Evolutionary conservation across 192 early-diverging fungal genomes (phyloP), one percentile per base, ranked within the genome.

Genomic region (Thamnidium elegans): DNA sequence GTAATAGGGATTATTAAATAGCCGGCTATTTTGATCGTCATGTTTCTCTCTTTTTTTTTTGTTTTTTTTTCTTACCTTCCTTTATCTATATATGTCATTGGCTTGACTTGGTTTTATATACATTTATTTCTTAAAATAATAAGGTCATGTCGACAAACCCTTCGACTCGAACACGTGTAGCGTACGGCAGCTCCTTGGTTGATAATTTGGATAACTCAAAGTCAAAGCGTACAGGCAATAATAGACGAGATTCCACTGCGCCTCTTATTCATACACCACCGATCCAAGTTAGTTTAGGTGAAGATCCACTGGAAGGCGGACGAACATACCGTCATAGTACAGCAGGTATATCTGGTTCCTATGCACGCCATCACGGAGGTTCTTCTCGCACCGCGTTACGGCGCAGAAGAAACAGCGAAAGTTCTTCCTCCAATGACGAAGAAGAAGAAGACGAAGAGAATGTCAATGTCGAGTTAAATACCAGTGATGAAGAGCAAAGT

Each of bases 181-280:
- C 34, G 15, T 73, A 73, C 50, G 71, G 71, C 21, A 61, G 66
- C 17, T 73, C 71, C 11, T 9, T 55, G 19, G 31, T 55, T 47
- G 53, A 45, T 46, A 30, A 48, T 42, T 42, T 55, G 17, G 58
- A 34, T 14, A 52, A 21, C 17, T 48, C 31, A 15, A 23, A 53
- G 15, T 48, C 50, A 9, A 39, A 32, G 50, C 17, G 31, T n/a
- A 20, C 54, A 32, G 19, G 31, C 43, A 59, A 43, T 30, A 59
- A 43, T 30, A 67, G 66, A 63, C 46, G 74, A 44, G 65, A 75
- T 43, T 75, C 74, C 3, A 46, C 74, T 51, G 68, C 69, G 19
- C 74, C 74, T 42, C 61, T 75, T n/a, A 75, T 75, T 14, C 54
- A 63, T 26, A 46, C 65, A 13, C 65, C 58, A 15, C 66, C 74